Base-by-base conservation (phyloP, 495 filamentous ascomycete genomes). In the Xeromyces bisporus region DNA sequence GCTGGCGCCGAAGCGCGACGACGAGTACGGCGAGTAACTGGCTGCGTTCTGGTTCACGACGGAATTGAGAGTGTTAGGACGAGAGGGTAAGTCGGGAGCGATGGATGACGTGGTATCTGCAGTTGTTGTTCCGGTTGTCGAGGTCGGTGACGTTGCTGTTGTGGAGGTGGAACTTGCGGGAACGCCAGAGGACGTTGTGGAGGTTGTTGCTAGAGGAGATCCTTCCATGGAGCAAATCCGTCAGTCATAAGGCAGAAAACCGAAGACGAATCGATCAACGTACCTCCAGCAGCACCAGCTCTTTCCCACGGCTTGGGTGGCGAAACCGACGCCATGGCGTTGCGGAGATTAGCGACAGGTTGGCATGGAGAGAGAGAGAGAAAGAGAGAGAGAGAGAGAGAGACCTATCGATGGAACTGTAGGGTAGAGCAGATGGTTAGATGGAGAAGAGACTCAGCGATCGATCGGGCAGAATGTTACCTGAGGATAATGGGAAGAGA, bases 251-350 rank as follows among this genome's bases (percentile, higher is more conserved):
- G 20, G 9, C 36, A 26, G 31, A 25, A 25, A 36, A 33, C 15
- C 16, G 24, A 15, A 26, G 21, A 37, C 31, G 28, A 53, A 48
- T 74, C 62, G 20, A 21, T 9, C n/a, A n/a, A 55, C 42, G 51
- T 51, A 61, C 66, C 53, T 42, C 69, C 58, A 36, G 66, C 50
- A 31, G 71, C 69, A 51, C 81, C 77, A 34, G 71, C 67, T 51
- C 74, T 71, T 58, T 96, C 87, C 87, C 87, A 96, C 12, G 87
- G 87, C 58, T 96, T 96, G 21, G 87, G 87, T 43, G 87, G 87
- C 57, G 86, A 87, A 40, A 73, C 70, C 62, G 60, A 55, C 48
- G 60, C 60, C 60, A 64, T 64, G 39, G 36, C 33, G 31, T 42
- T 44, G 33, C 30, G 40, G 34, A 33, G 29, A 43, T 25, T 38